Conservation (phyloP, 257 asterid genomes). For the Echium plantagineum region DNA sequence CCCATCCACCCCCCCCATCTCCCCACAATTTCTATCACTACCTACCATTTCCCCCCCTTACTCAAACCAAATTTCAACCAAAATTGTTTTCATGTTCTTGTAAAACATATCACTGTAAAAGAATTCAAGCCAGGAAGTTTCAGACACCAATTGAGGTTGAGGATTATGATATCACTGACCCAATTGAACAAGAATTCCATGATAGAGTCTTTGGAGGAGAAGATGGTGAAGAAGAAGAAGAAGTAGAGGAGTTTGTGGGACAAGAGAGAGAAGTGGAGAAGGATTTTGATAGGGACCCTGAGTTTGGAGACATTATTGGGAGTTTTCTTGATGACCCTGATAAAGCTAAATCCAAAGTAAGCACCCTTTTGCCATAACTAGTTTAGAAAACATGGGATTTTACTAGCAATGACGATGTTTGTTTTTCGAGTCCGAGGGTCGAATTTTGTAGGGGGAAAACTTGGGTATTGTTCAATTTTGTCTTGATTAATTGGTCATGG, state of each 20-base stretch:
- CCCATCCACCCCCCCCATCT: too few relatives aligned
- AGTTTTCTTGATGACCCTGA: slow-evolving; percentile 63
- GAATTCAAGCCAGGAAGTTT: slow-evolving; percentile 19
- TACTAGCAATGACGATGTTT: too few relatives aligned
- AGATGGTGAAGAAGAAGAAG: slow-evolving; percentile 19
- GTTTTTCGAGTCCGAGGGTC: too few relatives aligned
- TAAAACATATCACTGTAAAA: background rate
- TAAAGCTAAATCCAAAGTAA: slow-evolving; percentile 73
- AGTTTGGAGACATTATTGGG: slow-evolving; percentile 82
- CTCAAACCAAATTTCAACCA: slow-evolving; percentile 6
- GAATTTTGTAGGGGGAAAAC: too few relatives aligned
- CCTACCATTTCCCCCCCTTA: slow-evolving; percentile 13
- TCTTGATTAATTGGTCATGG: too few relatives aligned
- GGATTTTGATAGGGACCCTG: slow-evolving; percentile 84
- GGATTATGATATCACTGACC: slow-evolving; percentile 17
- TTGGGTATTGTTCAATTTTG: too few relatives aligned
- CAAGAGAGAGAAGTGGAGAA: slow-evolving; percentile 37
- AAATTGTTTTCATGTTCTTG: slow-evolving; percentile 7
- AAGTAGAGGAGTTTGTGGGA: slow-evolving; percentile 24
- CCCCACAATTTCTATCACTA: too few relatives aligned
- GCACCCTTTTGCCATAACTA: slow-evolving; percentile 3
- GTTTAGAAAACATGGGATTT: too few relatives aligned
- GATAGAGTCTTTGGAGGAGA: background rate
- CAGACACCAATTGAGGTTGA: slow-evolving; percentile 22
- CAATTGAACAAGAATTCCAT: slow-evolving; percentile 13